Evolutionary conservation across 2,329 filamentous ascomycete genomes (phyloP).

Genomic region (Fonsecaea erecta): DNA sequence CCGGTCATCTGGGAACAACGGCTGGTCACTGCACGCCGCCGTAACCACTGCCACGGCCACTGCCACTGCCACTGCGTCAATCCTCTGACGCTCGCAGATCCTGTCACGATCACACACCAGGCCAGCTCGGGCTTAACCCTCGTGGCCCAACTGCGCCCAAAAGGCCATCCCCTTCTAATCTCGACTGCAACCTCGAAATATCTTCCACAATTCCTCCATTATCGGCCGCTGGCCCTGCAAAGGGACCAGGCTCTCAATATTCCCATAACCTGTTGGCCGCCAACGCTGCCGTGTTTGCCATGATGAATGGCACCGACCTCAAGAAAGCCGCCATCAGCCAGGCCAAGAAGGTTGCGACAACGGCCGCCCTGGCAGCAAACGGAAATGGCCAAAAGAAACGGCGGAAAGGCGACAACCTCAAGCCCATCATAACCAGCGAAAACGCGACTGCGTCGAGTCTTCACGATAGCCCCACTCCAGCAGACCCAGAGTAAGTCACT

Average conservation of each 20-base stretch:
- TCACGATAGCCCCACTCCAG: conserved; percentile 47
- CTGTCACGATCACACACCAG: conserved; percentile 19
- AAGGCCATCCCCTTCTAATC: conserved; percentile 26
- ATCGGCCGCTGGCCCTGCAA: conserved; percentile 38
- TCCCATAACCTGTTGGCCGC: conserved; percentile 32
- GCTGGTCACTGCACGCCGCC: conserved; percentile 10
- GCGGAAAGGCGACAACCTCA: conserved; percentile 66
- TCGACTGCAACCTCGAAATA: conserved; percentile 22
- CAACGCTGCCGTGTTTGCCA: conserved; percentile 41
- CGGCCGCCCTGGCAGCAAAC: conserved; percentile 53
- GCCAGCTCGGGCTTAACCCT: conserved; percentile 23
- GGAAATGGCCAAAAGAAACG: conserved; percentile 67
- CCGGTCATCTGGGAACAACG: background rate
- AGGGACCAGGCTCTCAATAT: conserved; percentile 35
- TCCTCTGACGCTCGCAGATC: conserved; percentile 13
- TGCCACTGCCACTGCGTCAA: conserved; percentile 4
- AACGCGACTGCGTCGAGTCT: conserved; percentile 39
- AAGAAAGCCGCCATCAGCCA: conserved; percentile 69
- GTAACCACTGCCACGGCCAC: conserved; percentile 6
- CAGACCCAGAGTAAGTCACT: conserved; percentile 39
- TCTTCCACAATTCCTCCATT: conserved; percentile 35
- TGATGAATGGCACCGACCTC: conserved; percentile 67
- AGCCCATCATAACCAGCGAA: conserved; percentile 70
- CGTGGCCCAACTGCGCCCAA: conserved; percentile 25
- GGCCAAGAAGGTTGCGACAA: conserved; percentile 65